phyloP scores from a whole-genome alignment of 257 asterid genomes.

The Solanum microdontum region DNA sequence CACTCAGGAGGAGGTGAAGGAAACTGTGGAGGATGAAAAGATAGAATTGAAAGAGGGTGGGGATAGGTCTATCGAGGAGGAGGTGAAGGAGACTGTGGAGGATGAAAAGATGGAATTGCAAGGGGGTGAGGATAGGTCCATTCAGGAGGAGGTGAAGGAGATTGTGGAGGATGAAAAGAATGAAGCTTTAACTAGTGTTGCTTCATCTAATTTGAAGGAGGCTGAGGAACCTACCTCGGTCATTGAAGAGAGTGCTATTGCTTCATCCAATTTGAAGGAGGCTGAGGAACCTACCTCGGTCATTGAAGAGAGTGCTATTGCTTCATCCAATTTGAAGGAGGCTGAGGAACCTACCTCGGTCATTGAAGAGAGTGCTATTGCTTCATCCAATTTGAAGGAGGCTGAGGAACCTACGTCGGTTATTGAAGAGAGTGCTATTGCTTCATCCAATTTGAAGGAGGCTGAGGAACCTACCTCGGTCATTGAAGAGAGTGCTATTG shows the following conservation, averaged over 20 bases:
- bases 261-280: background rate
- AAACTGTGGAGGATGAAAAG: conserved; percentile 2
- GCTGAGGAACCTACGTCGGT: background rate
- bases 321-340: background rate
- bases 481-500: background rate
- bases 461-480: no score
- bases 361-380: background rate
- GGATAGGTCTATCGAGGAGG: background rate
- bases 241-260: background rate
- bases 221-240: background rate
- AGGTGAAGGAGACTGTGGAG: conserved; percentile 3
- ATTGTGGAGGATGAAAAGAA: background rate
- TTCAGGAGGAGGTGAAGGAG: conserved; percentile 7
- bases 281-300: no score
- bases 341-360: background rate
- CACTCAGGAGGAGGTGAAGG: conserved; percentile 12
- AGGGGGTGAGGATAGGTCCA: background rate
- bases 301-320: background rate
- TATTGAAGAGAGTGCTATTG: background rate
- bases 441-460: background rate
- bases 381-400: background rate
- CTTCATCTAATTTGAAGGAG: background rate
- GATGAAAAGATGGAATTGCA: background rate
- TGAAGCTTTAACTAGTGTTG: background rate
- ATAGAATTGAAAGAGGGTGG: background rate